phyloP scores from a whole-genome alignment of 2,329 filamentous ascomycete species.

The Xylaria sp. region DNA sequence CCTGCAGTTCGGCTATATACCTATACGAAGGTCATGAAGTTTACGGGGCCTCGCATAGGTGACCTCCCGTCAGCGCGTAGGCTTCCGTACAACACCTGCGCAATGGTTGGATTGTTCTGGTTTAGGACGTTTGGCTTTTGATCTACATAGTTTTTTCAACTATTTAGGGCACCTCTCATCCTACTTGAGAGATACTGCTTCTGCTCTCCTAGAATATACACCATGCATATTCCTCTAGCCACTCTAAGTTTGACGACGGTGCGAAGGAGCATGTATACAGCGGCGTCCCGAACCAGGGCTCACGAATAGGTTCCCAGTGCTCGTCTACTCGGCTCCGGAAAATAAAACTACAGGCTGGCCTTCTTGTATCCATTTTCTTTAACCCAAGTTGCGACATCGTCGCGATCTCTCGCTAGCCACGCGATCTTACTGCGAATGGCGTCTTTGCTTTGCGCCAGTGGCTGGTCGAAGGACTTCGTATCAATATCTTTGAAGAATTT shows the following conservation, averaged over 20 bases:
- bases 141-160: neutral
- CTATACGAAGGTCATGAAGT: no score
- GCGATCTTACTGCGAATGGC: conserved; percentile 84
- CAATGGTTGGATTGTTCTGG: neutral
- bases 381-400: conserved; percentile 75
- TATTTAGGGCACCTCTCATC: neutral
- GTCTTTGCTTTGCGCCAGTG: conserved; percentile 89
- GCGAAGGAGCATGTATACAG: neutral
- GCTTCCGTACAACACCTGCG: no score
- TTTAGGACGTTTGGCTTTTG: neutral
- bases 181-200: conserved; percentile 2
- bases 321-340: neutral
- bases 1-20: no score
- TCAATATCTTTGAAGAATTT: conserved; percentile 84
- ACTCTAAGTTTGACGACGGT: neutral
- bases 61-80: no score
- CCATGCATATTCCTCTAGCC: conserved; percentile 9
- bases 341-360: conserved; percentile 38
- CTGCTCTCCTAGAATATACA: neutral
- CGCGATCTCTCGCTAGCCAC: conserved; percentile 80
- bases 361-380: conserved; percentile 69
- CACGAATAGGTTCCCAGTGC: neutral
- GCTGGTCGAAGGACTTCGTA: conserved; percentile 86
- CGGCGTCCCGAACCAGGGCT: neutral
- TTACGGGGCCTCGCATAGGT: no score